Conservation (phyloP, 2,329 filamentous ascomycete genomes). For the Neurospora crassa region DNA sequence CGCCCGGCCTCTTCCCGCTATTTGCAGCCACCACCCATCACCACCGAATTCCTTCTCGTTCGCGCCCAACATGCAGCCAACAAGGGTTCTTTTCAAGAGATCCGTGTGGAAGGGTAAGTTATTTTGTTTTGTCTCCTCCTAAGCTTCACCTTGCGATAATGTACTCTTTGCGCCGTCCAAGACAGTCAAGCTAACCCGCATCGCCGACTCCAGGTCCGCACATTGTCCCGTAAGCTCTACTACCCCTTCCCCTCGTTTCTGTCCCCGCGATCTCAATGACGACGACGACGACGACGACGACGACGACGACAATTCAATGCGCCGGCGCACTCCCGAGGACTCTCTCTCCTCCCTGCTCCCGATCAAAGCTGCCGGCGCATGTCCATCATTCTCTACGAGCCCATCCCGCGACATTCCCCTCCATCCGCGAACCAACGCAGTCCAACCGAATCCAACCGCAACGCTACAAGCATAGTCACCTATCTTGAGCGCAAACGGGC, state of each 20-base stretch:
- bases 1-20: not conserved
- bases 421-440: not conserved
- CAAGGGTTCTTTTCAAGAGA: conserved; percentile 57
- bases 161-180: not conserved
- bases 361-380: not conserved
- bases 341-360: not conserved
- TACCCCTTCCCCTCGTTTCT: not conserved
- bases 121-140: not conserved
- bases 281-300: not conserved
- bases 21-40: not conserved
- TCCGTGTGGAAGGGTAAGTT: conserved; percentile 79
- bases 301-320: not conserved
- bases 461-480: too few relatives aligned
- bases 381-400: not conserved
- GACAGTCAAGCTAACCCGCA: not conserved
- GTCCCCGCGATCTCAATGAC: not conserved
- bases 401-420: not conserved
- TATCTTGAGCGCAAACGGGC: not conserved
- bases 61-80: conserved; percentile 51
- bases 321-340: not conserved
- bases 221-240: conserved; percentile 40
- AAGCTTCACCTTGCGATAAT: not conserved
- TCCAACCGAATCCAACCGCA: not conserved
- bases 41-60: not conserved
- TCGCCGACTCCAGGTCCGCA: conserved; percentile 32